A percentile compares a stretch with the other conserved stretches of the same genome.
These are phyloP conservation scores for Xerocomellus chrysenteron DNA, from an alignment of 768 basidiomycete species.

Conservation along the genomic window DNA sequence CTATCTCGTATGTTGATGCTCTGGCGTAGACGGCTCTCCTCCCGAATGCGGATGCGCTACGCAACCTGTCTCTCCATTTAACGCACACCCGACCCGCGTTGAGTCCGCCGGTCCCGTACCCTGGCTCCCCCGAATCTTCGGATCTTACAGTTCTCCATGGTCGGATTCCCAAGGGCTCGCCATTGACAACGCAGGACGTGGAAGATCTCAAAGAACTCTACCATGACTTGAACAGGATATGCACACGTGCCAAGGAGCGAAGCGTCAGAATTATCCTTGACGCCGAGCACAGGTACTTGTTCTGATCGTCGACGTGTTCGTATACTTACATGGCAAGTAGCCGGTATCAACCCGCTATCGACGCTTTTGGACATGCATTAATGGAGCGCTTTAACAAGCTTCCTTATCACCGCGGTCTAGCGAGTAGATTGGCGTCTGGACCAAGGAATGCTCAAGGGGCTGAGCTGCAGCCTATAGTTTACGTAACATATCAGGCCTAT, in stretches of 20 bases:
- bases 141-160: conserved; percentile 56
- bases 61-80: conserved; percentile 61
- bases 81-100: conserved; percentile 39
- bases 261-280: conserved; percentile 77
- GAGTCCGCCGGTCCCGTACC: conserved; percentile 51
- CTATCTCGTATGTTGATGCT: not conserved
- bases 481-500: conserved; percentile 90
- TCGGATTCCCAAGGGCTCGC: conserved; percentile 14
- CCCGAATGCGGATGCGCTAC: conserved; percentile 58
- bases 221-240: conserved; percentile 62
- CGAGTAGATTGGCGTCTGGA: conserved; percentile 3
- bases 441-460: not conserved
- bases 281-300: conserved; percentile 70
- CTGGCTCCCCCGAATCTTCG: conserved; percentile 59
- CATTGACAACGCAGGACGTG: conserved; percentile 57
- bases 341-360: conserved; percentile 77
- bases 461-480: conserved; percentile 68
- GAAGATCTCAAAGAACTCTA: conserved; percentile 59
- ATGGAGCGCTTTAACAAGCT: conserved; percentile 73
- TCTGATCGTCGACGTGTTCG: not conserved
- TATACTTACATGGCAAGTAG: conserved; percentile 29
- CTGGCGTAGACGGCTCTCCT: conserved; percentile 61
- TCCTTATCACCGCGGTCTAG: conserved; percentile 9
- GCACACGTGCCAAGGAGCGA: conserved; percentile 55
- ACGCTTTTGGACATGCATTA: conserved; percentile 71